Evolutionary conservation across 768 basidiomycete species (phyloP).

Genomic region (Rhodotorula kratochvilovae): DNA sequence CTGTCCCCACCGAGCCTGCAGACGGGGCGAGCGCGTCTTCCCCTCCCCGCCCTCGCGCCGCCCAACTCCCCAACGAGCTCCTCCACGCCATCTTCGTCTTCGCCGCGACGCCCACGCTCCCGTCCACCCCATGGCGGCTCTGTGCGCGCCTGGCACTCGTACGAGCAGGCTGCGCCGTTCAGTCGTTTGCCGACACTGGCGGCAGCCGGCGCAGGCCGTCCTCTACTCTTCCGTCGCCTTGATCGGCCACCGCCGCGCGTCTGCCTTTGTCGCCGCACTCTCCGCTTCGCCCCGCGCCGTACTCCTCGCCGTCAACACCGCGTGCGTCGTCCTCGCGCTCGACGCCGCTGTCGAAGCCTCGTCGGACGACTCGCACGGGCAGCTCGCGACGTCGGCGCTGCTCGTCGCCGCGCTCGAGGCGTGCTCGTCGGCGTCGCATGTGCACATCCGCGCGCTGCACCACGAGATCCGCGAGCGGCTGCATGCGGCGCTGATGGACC

Average conservation of each 20-base stretch:
- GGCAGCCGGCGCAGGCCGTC: neutral
- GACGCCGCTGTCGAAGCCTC: neutral
- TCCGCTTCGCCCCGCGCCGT: too few species aligned
- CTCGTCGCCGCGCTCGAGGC: neutral
- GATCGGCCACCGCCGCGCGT: neutral
- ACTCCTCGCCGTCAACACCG: neutral
- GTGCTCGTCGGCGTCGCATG: neutral
- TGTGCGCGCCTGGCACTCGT: neutral
- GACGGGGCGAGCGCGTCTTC: neutral
- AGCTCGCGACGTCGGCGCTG: neutral
- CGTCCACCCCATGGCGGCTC: neutral
- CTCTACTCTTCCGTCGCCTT: constrained; percentile 8
- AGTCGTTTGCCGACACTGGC: constrained; percentile 2
- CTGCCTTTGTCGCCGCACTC: neutral
- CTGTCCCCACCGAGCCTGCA: too few species aligned
- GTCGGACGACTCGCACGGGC: neutral
- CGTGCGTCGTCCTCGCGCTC: constrained; percentile 1
- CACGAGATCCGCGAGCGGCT: neutral
- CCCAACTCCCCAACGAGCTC: constrained; percentile 4
- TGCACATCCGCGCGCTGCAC: neutral
- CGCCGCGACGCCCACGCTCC: neutral
- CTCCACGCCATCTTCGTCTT: neutral
- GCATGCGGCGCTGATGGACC: neutral
- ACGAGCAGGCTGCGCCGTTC: neutral
- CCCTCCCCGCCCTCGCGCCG: too few species aligned